Percentiles rank a stretch among this genome's conserved stretches.
Conservation (phyloP, 2,329 filamentous ascomycete species). For the Cyphellophora europaea region DNA sequence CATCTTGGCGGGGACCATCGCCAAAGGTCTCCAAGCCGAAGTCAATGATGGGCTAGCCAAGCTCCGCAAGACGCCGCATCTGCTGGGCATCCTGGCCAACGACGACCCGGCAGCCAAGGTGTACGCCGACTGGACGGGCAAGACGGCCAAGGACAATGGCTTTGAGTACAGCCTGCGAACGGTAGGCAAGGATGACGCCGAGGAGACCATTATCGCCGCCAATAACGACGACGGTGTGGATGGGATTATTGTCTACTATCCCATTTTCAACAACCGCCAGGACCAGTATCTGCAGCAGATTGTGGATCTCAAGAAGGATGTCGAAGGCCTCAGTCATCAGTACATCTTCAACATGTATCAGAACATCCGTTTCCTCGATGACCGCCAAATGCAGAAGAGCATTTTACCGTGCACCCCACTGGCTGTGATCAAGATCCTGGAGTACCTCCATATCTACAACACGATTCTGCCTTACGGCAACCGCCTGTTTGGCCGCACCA, state of each 20-base stretch:
- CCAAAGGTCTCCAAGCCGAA: constrained; percentile 69
- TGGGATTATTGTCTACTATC: constrained; percentile 96
- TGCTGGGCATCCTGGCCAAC: constrained; percentile 90
- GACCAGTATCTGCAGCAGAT: constrained; percentile 96
- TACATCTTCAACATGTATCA: constrained; percentile 99
- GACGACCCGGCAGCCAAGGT: constrained; percentile 80
- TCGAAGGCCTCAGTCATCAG: constrained; percentile 86
- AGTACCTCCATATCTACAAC: constrained; percentile 95
- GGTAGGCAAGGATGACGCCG: constrained; percentile 77
- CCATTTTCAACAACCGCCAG: constrained; percentile 83
- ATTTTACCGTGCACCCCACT: constrained; percentile 93
- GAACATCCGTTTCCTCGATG: constrained; percentile 91
- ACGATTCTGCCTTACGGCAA: constrained; percentile 87
- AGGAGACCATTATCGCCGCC: constrained; percentile 77
- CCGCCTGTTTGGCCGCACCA: constrained; percentile 82
- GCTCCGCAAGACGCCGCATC: constrained; percentile 58
- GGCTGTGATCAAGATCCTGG: constrained; percentile 92
- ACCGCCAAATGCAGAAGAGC: constrained; percentile 70
- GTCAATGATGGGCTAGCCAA: constrained; percentile 66
- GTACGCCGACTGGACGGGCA: constrained; percentile 96
- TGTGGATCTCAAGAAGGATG: constrained; percentile 81
- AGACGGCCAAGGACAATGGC: constrained; percentile 90
- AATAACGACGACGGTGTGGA: constrained; percentile 71
- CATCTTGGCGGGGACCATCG: constrained; percentile 77
- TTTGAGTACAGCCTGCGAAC: constrained; percentile 80